A percentile compares a stretch with the other conserved stretches of the same genome.
Conservation (phyloP, 1,139 yeast genomes). For the Candida sanyaensis region DNA sequence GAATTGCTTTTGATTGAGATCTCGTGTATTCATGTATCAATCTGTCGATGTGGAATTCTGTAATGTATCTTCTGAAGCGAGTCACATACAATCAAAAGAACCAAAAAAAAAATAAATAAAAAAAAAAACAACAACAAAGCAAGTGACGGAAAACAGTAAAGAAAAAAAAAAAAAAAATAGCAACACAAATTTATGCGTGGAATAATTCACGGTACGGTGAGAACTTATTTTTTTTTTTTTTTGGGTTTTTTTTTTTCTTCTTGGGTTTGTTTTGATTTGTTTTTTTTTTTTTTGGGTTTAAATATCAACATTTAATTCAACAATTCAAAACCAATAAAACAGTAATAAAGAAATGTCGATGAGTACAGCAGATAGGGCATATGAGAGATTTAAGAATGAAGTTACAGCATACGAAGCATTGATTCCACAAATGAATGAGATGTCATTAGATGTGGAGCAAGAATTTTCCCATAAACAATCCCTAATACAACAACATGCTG, state of each 20-base stretch:
- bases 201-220: too few relatives aligned
- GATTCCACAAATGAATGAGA: constrained; percentile 9
- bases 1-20: constrained; percentile 1
- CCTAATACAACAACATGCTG: constrained; percentile 5
- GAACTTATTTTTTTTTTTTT: neutral
- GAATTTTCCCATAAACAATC: constrained; percentile 9
- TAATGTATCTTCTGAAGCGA: neutral
- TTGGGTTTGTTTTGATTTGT: neutral
- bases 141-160: too few relatives aligned
- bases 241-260: neutral
- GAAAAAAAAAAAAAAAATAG: neutral
- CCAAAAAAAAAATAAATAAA: neutral
- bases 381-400: constrained; percentile 6
- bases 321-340: neutral
- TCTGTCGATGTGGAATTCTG: constrained; percentile 1
- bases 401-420: constrained; percentile 9
- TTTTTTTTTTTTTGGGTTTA: neutral
- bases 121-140: neutral
- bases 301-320: neutral
- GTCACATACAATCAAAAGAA: neutral
- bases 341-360: neutral
- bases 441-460: constrained; percentile 8
- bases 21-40: constrained; percentile 3
- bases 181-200: neutral
- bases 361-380: constrained; percentile 4